phyloP scores from a whole-genome alignment of 2,329 filamentous ascomycete genomes.

The Calonectria multiphialidica region DNA sequence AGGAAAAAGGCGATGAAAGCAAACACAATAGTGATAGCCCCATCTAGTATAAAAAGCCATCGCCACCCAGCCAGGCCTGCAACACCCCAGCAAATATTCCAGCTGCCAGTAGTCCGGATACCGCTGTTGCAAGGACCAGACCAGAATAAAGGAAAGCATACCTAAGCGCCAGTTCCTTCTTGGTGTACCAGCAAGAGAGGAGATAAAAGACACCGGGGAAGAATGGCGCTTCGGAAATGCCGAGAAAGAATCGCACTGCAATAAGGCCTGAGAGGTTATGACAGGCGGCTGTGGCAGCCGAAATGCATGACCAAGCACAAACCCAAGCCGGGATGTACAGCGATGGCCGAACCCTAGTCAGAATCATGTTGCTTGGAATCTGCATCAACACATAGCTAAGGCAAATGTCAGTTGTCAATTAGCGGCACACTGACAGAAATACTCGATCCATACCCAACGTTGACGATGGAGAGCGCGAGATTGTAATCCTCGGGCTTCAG shows the following conservation, averaged over 20 bases:
- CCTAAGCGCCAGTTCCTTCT: slow-evolving; percentile 55
- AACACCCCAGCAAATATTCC: not conserved
- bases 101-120: not conserved
- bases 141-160: slow-evolving; percentile 31
- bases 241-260: slow-evolving; percentile 53
- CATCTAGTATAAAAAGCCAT: not conserved
- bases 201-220: slow-evolving; percentile 51
- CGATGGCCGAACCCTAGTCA: not conserved
- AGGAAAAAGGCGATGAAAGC: not conserved
- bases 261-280: not conserved
- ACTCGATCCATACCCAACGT: not conserved
- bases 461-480: not conserved
- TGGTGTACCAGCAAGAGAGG: slow-evolving; percentile 65
- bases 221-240: slow-evolving; percentile 55
- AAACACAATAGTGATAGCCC: not conserved
- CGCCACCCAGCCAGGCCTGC: not conserved
- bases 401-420: too few species aligned
- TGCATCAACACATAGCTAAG: not conserved
- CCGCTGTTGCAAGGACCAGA: not conserved
- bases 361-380: not conserved
- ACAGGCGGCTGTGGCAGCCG: not conserved
- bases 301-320: not conserved
- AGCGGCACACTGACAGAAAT: too few species aligned
- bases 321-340: not conserved
- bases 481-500: not conserved